Base-by-base conservation (phyloP, 2,329 filamentous ascomycete species). In the Trichoderma semiorbis region DNA sequence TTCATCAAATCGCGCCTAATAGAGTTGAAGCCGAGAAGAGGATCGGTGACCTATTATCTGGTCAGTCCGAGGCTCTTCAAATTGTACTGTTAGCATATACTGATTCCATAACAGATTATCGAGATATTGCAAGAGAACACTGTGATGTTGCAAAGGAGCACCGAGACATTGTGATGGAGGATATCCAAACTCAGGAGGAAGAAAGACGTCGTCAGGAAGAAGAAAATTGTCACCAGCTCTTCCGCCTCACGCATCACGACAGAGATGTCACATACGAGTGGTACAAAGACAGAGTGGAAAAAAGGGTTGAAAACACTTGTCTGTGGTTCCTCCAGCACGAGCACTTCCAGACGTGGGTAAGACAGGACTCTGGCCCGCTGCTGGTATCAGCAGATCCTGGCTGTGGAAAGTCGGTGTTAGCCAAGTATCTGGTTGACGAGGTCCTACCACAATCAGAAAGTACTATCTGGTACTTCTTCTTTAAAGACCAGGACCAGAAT, bases 401-500 rank as follows among this genome's bases (percentile, higher is more conserved):
- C 0, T 83, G 80, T 64, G 80, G 81, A 3, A 83, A 83, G 72
- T 83, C 81, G 0, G 80, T 80, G 0, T 66, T 83, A 43, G 78
- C 81, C 10, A 80, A 76, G 57, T 79, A 78, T 58, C 76, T 83
- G 0, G 73, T 81, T 21, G 77, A 81, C 55, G 36, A 76, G 7
- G 68, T 53, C 7, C 72, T 82, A 1, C 75, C 74, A 32, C 18
- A 21, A 6, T 0, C 53, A 57, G 53, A 69, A 1, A 60, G 73
- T 69, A 78, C 76, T 0, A 76, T 82, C 3, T 83, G 81, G 73
- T 84, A 84, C 75, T 84, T 83, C 71, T 85, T 84, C 71, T 84
- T 84, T 75, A 83, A 83, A 71, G 80, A 82, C 39, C 72, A 79
- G 69, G 77, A 79, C 50, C 82, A 84, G 60, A 78, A 82, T 39